Evolutionary conservation across 2,329 filamentous ascomycete species (phyloP).

Genomic region (Colletotrichum incanum): DNA sequence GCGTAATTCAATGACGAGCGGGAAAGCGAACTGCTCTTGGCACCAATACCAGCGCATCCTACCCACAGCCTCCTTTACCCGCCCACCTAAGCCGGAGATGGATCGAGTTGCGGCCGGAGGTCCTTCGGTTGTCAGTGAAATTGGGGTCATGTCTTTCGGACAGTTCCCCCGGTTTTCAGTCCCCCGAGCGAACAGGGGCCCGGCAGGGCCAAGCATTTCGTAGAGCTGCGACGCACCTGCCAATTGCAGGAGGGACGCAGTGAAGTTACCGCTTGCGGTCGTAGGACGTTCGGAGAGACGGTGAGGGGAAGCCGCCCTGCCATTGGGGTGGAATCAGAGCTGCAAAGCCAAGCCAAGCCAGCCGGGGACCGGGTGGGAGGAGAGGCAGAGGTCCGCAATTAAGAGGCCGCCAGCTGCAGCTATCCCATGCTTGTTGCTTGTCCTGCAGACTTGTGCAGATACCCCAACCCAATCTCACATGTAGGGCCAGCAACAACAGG

Average conservation of each 20-base stretch:
- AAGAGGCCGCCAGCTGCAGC: constrained; percentile 43
- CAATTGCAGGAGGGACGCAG: constrained; percentile 33
- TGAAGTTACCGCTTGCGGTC: constrained; percentile 32
- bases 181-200: constrained; percentile 30
- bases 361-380: constrained; percentile 17
- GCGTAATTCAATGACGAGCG: constrained; percentile 24
- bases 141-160: constrained; percentile 27
- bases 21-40: constrained; percentile 34
- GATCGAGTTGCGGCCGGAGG: constrained; percentile 32
- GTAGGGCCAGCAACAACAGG: constrained; percentile 25
- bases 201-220: constrained; percentile 38
- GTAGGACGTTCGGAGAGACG: constrained; percentile 21
- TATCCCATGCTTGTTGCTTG: constrained; percentile 24
- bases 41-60: constrained; percentile 38
- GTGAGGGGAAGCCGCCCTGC: constrained; percentile 28
- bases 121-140: constrained; percentile 21
- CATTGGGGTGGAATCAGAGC: constrained; percentile 17
- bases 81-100: constrained; percentile 27
- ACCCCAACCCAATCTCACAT: constrained; percentile 37
- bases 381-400: constrained; percentile 38
- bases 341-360: constrained; percentile 28
- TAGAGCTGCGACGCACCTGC: constrained; percentile 27
- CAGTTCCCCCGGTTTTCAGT: constrained; percentile 33
- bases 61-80: constrained; percentile 8
- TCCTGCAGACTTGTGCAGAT: constrained; percentile 38